Conservation (phyloP, 78 protist species). For the Isochrysis galbana region DNA sequence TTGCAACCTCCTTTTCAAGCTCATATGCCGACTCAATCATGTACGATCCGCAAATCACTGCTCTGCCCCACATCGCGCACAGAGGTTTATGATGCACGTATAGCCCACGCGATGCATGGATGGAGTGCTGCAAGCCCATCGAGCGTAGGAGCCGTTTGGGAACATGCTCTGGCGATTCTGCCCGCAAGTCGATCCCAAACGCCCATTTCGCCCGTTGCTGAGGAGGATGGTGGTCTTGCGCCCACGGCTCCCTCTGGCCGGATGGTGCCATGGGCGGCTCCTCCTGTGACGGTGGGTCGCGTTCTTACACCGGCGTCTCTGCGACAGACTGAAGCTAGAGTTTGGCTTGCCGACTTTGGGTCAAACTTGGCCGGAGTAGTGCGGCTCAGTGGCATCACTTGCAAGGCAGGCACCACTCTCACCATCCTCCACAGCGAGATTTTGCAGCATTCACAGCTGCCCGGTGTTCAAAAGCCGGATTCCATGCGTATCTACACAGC, state of each 20-base stretch:
- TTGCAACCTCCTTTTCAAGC: no score
- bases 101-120: no score
- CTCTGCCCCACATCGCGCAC: no score
- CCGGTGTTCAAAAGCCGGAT: neutral
- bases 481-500: slow-evolving; percentile 40
- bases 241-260: neutral
- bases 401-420: neutral
- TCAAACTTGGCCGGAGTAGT: slow-evolving; percentile 16
- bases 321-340: neutral
- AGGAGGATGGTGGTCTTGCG: neutral
- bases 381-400: neutral
- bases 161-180: no score
- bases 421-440: slow-evolving; percentile 44
- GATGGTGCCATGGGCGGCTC: slow-evolving; percentile 26
- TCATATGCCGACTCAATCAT: no score
- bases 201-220: neutral
- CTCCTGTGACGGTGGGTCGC: neutral
- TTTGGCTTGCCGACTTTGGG: slow-evolving; percentile 43
- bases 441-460: slow-evolving; percentile 41
- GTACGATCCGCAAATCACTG: no score
- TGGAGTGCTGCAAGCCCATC: no score
- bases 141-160: neutral
- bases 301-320: neutral
- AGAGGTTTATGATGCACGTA: no score
- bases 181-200: no score